phyloP scores from a whole-genome alignment of 192 early-diverging fungal species.

The Coemansia nantahalensis region DNA sequence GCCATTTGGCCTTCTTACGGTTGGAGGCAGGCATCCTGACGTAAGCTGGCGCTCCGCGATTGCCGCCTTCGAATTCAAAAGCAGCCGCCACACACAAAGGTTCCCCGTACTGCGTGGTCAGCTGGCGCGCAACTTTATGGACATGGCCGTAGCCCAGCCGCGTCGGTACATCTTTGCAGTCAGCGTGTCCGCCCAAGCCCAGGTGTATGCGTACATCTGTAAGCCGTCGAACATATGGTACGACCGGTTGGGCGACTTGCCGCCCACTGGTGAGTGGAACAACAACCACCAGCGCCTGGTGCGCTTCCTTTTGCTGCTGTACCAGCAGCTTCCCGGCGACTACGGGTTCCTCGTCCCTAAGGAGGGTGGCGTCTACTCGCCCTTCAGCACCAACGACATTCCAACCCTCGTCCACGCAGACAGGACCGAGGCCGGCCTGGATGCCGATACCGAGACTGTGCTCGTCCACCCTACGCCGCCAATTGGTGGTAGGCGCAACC shows the following conservation, averaged over 20 bases:
- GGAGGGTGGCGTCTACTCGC: not conserved
- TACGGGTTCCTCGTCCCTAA: not conserved
- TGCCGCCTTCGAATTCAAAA: not conserved
- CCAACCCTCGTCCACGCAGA: not conserved
- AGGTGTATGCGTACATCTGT: not conserved
- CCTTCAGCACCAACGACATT: not conserved
- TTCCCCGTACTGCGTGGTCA: not conserved
- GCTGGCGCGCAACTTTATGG: not conserved
- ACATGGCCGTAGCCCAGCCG: not conserved
- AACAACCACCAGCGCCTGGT: not conserved
- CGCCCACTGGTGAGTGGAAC: not conserved
- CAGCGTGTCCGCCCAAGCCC: not conserved
- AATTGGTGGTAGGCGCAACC: not conserved
- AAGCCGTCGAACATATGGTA: not conserved
- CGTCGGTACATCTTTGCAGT: not conserved
- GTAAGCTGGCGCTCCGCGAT: no score
- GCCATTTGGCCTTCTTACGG: not conserved
- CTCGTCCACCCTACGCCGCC: no score
- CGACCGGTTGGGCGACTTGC: not conserved
- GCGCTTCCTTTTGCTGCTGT: not conserved
- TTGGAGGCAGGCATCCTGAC: not conserved
- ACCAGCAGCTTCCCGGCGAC: not conserved
- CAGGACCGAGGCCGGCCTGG: not conserved
- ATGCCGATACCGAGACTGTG: not conserved
- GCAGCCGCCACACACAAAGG: no score